Base-by-base conservation (phyloP, 192 early-diverging fungal species). In the Geranomyces michiganensis region DNA sequence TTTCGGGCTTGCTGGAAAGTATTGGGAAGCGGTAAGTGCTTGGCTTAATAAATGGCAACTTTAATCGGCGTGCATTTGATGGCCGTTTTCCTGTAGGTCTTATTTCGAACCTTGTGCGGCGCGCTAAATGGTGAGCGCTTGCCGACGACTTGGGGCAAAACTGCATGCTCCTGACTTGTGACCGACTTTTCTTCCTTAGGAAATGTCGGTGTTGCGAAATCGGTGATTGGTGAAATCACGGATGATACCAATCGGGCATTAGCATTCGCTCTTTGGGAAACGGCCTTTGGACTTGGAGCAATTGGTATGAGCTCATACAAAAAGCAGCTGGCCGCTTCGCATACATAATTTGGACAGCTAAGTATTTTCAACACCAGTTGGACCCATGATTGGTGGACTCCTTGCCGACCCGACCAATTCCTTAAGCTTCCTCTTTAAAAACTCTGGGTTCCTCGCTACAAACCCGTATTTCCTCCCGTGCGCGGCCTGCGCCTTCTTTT, bases 391-490 rank as follows among this genome's bases (percentile, higher is more conserved):
- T n/a, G 94, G 94, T 47, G 94, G 96, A 15, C 85, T 90, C 24
- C 87, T 97, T 1, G 76, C 89, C 0, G 79, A 92, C 24, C 96
- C 95, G 15, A 90, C 81, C 0, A 74, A 87, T 29, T 81, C 79
- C 32, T 92, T 87, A 56, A 92, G 93, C 4, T 21, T 15, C n/a
- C 26, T 70, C 21, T 81, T 84, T 74, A 70, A 68, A 27, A 68
- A 87, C 0, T 90, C 90, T 74, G 89, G 87, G 0, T 84, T 95
- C 56, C 85, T 95, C 29, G 77, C 71, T 29, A 32, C 69, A 0
- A 91, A 88, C 62, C 94, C 94, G 0, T 97, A 95, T 65, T 83
- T 93, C 56, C 85, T 97, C 4, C 95, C 95, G 7, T 95, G 95
- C 62, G 65, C 90, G 30, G 75, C 91, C 12, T 88, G 88, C 17